Base-by-base conservation (phyloP, 176 grass and related monocot genomes). In the Avena insularis region DNA sequence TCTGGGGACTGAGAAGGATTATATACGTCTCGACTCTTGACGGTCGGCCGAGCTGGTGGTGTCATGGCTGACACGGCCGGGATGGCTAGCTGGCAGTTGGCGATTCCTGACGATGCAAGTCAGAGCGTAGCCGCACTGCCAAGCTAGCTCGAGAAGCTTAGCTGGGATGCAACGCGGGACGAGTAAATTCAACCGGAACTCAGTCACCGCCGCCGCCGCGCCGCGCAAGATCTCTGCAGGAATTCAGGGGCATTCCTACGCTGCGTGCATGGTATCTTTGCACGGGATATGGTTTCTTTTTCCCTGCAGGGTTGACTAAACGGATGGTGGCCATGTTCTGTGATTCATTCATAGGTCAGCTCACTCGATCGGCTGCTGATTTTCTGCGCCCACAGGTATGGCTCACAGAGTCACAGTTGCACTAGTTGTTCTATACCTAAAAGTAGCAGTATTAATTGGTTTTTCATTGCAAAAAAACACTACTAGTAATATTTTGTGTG, bases 161-260 rank as follows among this genome's bases (percentile, higher is more conserved):
- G 90, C 71, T 91, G 78, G 27, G 51, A 4, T 72, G 86, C 77
- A 91, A 77, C 10, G 75, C 4, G 35, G 27, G 85, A 71, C 62
- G 62, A 71, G 86, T 85, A 53, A 35, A 66, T 8, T 35, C 55
- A 16, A 15, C 6, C 63, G 3, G 66, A 19, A 70, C 40, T 70
- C 48, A 75, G 20, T 25, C 12, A 79, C 62, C 16, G 17, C 55
- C 55, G 55, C 61, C 60, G 61, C 35, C 14, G 25, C 54, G 63
- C 60, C 69, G 19, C 29, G 77, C 90, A 88, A 71, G 90, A 91
- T 88, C 86, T 85, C 90, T 85, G 90, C 90, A 78, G 78, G 81
- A 88, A 88, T 91, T 71, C 90, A 85, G 86, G 82, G 90, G 48
- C 79, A 78, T 19, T 91, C 45, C 27, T 69, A 14, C 49, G 47